These are phyloP conservation scores for Gymnopilus junonius DNA, from an alignment of 768 basidiomycete species.

Conservation along the genomic window DNA sequence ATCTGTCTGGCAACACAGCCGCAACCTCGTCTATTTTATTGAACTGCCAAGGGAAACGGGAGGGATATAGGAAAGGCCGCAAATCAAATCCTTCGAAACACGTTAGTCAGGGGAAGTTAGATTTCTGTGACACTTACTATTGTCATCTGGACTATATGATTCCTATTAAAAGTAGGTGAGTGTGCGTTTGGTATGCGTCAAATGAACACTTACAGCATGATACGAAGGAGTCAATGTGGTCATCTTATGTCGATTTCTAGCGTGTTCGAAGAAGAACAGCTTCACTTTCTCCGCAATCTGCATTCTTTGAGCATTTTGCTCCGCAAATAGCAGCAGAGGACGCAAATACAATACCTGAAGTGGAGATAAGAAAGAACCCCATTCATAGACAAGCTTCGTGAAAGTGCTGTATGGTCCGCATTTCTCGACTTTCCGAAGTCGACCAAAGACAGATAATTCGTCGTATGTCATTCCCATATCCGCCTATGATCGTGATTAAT, in stretches of 20 bases:
- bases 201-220: constrained; percentile 73
- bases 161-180: constrained; percentile 54
- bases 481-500: constrained; percentile 49
- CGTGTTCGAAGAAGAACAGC: constrained; percentile 95
- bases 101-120: constrained; percentile 10
- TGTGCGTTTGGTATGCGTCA: not conserved
- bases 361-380: constrained; percentile 88
- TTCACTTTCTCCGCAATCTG: constrained; percentile 98
- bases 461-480: constrained; percentile 99
- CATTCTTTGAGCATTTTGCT: constrained; percentile 2
- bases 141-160: constrained; percentile 96
- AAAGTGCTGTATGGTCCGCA: constrained; percentile 98
- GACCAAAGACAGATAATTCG: constrained; percentile 91
- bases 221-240: constrained; percentile 93
- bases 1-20: constrained; percentile 73
- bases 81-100: constrained; percentile 80
- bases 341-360: constrained; percentile 54
- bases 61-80: constrained; percentile 94
- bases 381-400: constrained; percentile 92
- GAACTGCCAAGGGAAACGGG: constrained; percentile 96
- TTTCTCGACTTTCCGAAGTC: constrained; percentile 94
- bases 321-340: not conserved
- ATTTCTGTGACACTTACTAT: constrained; percentile 58
- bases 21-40: constrained; percentile 92
- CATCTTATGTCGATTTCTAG: constrained; percentile 98